phyloP scores from a whole-genome alignment of 2,329 filamentous ascomycete species.

The Coniochaeta pulveracea region DNA sequence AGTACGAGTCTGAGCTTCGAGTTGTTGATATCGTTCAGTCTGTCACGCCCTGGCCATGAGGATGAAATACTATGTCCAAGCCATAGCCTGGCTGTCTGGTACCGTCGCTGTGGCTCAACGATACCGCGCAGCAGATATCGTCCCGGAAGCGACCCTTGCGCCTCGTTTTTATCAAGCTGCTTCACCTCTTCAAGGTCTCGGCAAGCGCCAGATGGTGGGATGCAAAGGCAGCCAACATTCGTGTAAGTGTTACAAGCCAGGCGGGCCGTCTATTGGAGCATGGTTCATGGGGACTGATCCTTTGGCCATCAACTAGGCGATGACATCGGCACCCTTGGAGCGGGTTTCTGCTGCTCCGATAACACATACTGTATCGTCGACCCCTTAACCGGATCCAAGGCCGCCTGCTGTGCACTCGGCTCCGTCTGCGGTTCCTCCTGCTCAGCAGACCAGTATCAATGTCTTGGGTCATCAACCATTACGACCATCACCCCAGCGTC shows the following conservation, averaged over 20 bases:
- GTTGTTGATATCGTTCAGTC: neutral
- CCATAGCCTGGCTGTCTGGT: constrained; percentile 1
- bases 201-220: neutral
- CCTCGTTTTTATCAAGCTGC: constrained; percentile 3
- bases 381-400: constrained; percentile 7
- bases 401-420: constrained; percentile 21
- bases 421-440: constrained; percentile 19
- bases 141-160: neutral
- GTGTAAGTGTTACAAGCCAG: too few relatives aligned
- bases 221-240: neutral
- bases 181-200: neutral
- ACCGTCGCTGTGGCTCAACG: neutral
- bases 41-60: too few relatives aligned
- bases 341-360: constrained; percentile 1
- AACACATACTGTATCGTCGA: constrained; percentile 18
- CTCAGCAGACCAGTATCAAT: constrained; percentile 15
- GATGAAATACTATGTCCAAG: neutral
- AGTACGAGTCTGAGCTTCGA: neutral
- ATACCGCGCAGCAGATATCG: neutral
- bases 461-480: constrained; percentile 15
- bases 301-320: neutral
- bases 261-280: too few relatives aligned
- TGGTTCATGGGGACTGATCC: neutral
- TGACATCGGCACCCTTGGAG: constrained; percentile 1
- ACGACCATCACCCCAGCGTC: constrained; percentile 12